Evolutionary conservation across 2,329 filamentous ascomycete genomes (phyloP).

Genomic region (Fonsecaea multimorphosa): DNA sequence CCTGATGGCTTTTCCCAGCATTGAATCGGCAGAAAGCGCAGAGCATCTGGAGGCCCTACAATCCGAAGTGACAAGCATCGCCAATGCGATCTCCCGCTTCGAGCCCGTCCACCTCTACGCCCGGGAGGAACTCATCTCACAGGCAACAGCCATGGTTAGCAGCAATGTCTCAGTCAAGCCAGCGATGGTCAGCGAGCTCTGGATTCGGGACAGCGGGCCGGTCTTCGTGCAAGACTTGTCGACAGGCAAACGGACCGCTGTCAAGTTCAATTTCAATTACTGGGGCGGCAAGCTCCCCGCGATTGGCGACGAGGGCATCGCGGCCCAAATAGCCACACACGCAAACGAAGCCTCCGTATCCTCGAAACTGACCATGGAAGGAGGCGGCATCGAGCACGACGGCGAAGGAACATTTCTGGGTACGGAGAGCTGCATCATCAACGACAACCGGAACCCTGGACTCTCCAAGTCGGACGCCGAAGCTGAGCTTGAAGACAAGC

Average conservation of each 20-base stretch:
- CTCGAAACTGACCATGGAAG: conserved; percentile 42
- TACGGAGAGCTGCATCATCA: conserved; percentile 45
- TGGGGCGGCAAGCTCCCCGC: conserved; percentile 36
- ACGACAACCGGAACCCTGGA: conserved; percentile 43
- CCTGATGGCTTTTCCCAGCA: conserved; percentile 24
- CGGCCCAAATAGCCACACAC: conserved; percentile 14
- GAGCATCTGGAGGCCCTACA: conserved; percentile 20
- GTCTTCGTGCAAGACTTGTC: conserved; percentile 38
- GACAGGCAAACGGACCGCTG: conserved; percentile 26
- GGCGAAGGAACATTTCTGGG: conserved; percentile 46
- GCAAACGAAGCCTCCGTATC: conserved; percentile 24
- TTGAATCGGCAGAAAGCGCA: conserved; percentile 11
- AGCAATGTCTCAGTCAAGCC: conserved; percentile 34
- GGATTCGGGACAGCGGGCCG: conserved; percentile 44
- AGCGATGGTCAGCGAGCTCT: conserved; percentile 41
- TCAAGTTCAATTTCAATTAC: conserved; percentile 20
- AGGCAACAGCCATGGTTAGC: conserved; percentile 17
- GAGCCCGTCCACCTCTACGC: conserved; percentile 44
- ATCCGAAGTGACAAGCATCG: conserved; percentile 19
- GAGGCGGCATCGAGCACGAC: conserved; percentile 46
- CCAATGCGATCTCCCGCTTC: conserved; percentile 34
- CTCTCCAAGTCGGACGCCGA: conserved; percentile 40
- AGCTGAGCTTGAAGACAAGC: conserved; percentile 38
- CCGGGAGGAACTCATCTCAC: conserved; percentile 39
- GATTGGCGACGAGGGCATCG: conserved; percentile 27